Conservation (phyloP, 2,329 filamentous ascomycete species). For the Alternaria burnsii region DNA sequence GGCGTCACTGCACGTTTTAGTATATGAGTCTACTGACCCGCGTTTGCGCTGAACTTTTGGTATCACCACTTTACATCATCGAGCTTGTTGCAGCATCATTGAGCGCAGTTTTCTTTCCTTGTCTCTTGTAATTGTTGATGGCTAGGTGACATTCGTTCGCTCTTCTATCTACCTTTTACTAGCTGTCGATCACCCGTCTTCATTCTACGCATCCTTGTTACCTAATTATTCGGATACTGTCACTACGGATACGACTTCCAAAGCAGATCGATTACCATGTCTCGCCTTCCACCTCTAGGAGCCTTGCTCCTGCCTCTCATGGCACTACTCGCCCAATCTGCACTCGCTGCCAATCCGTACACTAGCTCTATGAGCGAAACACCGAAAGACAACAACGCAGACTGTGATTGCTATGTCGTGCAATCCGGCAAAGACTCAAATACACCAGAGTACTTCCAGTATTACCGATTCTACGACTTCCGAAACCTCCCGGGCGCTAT, state of each 20-base stretch:
- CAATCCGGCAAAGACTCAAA: conserved; percentile 51
- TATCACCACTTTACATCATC: conserved; percentile 4
- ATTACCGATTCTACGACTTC: conserved; percentile 63
- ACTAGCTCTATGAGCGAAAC: conserved; percentile 38
- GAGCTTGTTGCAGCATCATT: conserved; percentile 6
- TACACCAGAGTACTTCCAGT: conserved; percentile 57
- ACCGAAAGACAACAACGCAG: conserved; percentile 45
- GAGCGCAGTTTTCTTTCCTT: conserved; percentile 1
- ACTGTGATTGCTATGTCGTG: conserved; percentile 60
- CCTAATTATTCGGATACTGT: conserved; percentile 7
- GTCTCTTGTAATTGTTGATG: conserved; percentile 8
- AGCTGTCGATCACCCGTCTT: conserved; percentile 13
- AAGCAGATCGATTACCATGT: conserved; percentile 17
- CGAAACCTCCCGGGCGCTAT: conserved; percentile 51
- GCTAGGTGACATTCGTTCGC: conserved; percentile 21
- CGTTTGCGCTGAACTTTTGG: conserved; percentile 3
- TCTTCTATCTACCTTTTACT: conserved; percentile 10
- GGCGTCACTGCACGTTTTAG: conserved; percentile 15
- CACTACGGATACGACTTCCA: background rate
- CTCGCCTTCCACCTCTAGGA: conserved; percentile 27
- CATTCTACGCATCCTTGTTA: conserved; percentile 11
- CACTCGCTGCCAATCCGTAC: conserved; percentile 36
- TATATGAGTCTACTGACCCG: conserved; percentile 32
- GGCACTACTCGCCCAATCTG: conserved; percentile 31
- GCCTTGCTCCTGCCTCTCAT: conserved; percentile 38